Evolutionary conservation across 371 early-diverging fungal genomes (phyloP).

Genomic region (Mortierella sp.): DNA sequence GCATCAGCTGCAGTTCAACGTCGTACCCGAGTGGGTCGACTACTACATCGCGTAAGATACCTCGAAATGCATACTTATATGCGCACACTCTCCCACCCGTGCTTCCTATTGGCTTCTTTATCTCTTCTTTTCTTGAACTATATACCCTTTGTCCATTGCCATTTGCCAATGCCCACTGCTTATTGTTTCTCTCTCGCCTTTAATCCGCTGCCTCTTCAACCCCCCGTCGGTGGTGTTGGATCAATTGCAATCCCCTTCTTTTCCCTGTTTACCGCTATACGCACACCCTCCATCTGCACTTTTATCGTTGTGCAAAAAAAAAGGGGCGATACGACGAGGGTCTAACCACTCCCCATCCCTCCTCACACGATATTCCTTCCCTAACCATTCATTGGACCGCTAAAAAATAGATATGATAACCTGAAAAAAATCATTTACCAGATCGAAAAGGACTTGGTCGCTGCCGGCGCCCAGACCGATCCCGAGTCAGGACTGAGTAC

Average conservation of each 20-base stretch:
- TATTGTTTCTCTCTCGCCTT: background rate
- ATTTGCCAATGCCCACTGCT: background rate
- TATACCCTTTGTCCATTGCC: background rate
- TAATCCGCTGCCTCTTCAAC: background rate
- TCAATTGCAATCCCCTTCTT: background rate
- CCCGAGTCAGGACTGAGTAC: conserved; percentile 37
- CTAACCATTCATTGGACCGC: background rate
- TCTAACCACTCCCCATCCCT: background rate
- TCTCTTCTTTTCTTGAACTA: background rate
- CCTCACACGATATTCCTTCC: background rate
- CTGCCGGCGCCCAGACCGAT: conserved; percentile 61
- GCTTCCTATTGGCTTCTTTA: conserved; percentile 5
- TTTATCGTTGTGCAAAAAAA: background rate
- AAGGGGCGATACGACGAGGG: background rate
- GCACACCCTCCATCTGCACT: background rate
- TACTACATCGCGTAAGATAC: conserved; percentile 76
- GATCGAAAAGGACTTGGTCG: conserved; percentile 87
- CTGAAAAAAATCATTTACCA: conserved; percentile 92
- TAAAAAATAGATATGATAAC: conserved; percentile 78
- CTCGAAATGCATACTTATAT: background rate
- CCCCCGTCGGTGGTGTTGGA: background rate
- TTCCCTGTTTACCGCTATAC: background rate
- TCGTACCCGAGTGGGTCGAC: conserved; percentile 93
- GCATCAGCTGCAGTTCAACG: conserved; percentile 88
- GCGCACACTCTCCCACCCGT: conserved; percentile 43